Percentiles rank a stretch among this genome's conserved stretches.
phyloP scores from a whole-genome alignment of 495 filamentous ascomycete species.

The Daldinia grandis region DNA sequence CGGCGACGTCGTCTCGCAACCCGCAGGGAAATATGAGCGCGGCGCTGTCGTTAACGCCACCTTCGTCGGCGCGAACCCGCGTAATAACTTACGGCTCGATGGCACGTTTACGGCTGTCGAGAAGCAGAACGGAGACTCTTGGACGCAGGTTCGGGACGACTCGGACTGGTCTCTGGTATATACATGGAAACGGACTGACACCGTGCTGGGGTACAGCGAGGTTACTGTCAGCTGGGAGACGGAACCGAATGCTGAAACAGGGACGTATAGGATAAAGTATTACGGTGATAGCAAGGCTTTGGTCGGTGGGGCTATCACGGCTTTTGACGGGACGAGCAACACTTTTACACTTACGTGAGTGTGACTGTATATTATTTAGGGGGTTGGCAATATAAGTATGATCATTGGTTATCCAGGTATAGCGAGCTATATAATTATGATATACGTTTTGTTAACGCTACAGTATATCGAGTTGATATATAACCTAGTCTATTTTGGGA shows the following conservation, averaged over 20 bases:
- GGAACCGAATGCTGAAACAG: slow-evolving; percentile 61
- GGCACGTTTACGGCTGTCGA: slow-evolving; percentile 85
- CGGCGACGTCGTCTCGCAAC: slow-evolving; percentile 71
- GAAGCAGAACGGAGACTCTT: slow-evolving; percentile 60
- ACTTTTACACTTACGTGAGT: slow-evolving; percentile 62
- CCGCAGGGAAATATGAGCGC: slow-evolving; percentile 60
- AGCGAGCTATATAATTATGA: no score
- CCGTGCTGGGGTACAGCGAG: slow-evolving; percentile 75
- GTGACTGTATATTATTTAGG: neutral
- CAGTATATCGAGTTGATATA: no score
- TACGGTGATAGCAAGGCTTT: slow-evolving; percentile 81
- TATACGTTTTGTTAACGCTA: no score
- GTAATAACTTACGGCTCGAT: slow-evolving; percentile 85
- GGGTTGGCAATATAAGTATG: neutral
- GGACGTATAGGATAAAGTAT: slow-evolving; percentile 83
- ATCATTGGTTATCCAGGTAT: neutral
- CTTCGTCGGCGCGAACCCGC: slow-evolving; percentile 90
- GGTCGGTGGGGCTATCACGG: slow-evolving; percentile 67
- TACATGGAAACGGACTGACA: slow-evolving; percentile 80
- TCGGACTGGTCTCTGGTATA: slow-evolving; percentile 83
- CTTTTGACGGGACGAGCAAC: slow-evolving; percentile 77
- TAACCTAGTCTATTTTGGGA: neutral
- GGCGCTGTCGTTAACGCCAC: slow-evolving; percentile 72
- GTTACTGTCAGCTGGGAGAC: slow-evolving; percentile 85
- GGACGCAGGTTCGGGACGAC: slow-evolving; percentile 76